phyloP scores from a whole-genome alignment of 2,329 filamentous ascomycete species.

The Fusarium concolor region DNA sequence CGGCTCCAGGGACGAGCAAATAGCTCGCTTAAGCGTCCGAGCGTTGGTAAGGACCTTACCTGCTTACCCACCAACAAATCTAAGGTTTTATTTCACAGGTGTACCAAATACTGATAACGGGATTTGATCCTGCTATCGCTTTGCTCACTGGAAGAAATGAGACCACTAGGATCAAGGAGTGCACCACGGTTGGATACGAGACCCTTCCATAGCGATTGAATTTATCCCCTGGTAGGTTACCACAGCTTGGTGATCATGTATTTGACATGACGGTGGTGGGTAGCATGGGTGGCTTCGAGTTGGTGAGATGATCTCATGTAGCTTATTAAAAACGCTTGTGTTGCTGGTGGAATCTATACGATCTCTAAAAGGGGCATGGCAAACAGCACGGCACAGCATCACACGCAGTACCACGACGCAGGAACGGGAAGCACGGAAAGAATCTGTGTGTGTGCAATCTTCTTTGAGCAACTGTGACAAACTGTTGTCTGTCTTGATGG shows the following conservation, averaged over 20 bases:
- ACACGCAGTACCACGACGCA: conserved; percentile 18
- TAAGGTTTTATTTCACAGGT: neutral
- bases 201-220: conserved; percentile 19
- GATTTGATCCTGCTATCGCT: neutral
- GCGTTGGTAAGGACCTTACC: conserved; percentile 12
- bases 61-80: neutral
- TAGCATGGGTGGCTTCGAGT: conserved; percentile 11
- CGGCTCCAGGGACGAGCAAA: conserved; percentile 24
- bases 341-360: conserved; percentile 8
- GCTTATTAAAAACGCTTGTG: conserved; percentile 10
- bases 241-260: conserved; percentile 8
- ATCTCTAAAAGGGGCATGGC: neutral
- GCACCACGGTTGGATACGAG: neutral
- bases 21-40: conserved; percentile 7
- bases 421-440: conserved; percentile 30
- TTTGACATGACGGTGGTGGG: conserved; percentile 4
- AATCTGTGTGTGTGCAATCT: conserved; percentile 17
- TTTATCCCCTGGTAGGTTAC: conserved; percentile 9
- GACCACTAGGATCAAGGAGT: neutral
- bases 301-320: conserved; percentile 22
- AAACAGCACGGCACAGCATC: conserved; percentile 1
- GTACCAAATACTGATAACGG: neutral
- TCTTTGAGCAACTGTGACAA: conserved; percentile 20
- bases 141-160: neutral
- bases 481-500: conserved; percentile 6